phyloP scores from a whole-genome alignment of 2,329 filamentous ascomycete species.

The Nakataea oryzae region DNA sequence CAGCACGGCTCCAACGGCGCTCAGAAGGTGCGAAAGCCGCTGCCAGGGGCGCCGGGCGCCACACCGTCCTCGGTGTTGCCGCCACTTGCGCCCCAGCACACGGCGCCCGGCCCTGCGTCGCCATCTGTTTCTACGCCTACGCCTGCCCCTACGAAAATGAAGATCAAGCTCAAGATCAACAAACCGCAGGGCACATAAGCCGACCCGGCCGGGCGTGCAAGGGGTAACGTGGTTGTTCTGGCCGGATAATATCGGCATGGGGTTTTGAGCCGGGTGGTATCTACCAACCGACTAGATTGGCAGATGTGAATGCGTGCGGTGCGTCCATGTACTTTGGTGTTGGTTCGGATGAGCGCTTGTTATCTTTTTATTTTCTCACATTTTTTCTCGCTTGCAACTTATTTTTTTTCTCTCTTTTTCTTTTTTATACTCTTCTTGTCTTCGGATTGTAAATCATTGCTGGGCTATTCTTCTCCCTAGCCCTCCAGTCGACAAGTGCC shows the following conservation, averaged over 20 bases:
- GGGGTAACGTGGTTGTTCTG: no score
- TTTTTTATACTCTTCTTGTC: not conserved
- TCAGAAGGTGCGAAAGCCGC: slow-evolving; percentile 9
- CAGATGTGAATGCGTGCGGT: not conserved
- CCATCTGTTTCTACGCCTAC: not conserved
- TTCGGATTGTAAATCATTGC: not conserved
- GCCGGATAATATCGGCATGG: no score
- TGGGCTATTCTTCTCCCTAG: not conserved
- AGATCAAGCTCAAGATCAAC: slow-evolving; percentile 10
- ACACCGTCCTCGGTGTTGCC: not conserved
- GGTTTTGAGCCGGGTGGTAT: no score
- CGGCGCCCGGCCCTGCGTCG: not conserved
- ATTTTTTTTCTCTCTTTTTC: not conserved
- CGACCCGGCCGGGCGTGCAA: no score
- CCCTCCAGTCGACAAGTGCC: not conserved
- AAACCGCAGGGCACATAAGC: not conserved
- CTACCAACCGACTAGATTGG: no score
- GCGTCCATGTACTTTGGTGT: not conserved
- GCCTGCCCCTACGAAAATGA: slow-evolving; percentile 4
- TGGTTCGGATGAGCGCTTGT: not conserved
- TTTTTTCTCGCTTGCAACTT: no score
- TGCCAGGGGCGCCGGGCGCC: slow-evolving; percentile 4
- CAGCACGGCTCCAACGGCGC: not conserved
- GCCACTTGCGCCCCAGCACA: not conserved
- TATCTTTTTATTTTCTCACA: not conserved